phyloP scores from a whole-genome alignment of 2,329 filamentous ascomycete species.

The Claviceps quebecensis region DNA sequence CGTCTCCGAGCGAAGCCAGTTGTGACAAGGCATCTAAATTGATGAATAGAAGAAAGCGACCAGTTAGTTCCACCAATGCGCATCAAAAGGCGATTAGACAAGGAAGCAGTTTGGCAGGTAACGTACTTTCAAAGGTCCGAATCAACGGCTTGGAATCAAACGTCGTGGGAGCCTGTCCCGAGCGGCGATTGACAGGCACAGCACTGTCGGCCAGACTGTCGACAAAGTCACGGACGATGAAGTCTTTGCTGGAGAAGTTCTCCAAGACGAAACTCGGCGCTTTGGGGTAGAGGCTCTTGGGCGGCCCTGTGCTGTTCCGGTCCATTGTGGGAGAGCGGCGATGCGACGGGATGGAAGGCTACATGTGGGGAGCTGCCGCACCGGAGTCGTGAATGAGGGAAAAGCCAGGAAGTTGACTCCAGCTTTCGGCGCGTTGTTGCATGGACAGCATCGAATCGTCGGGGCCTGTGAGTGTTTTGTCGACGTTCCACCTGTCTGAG shows the following conservation, averaged over 20 bases:
- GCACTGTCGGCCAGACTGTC: conserved; percentile 81
- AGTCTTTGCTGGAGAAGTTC: conserved; percentile 79
- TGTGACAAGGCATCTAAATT: conserved; percentile 47
- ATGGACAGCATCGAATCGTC: not conserved
- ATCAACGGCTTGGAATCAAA: conserved; percentile 98
- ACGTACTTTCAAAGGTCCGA: conserved; percentile 71
- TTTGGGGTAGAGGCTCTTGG: conserved; percentile 59
- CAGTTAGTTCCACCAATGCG: not conserved
- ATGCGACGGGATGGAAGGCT: conserved; percentile 12
- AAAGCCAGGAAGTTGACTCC: not conserved
- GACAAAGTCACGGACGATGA: conserved; percentile 96
- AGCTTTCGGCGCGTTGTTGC: not conserved
- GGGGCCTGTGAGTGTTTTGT: too few relatives aligned
- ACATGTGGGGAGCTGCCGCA: conserved; percentile 15
- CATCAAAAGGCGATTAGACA: not conserved
- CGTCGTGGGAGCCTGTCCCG: conserved; percentile 44
- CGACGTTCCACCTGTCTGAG: not conserved
- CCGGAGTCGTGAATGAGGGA: not conserved
- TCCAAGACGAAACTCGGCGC: conserved; percentile 77
- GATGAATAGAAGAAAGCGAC: too few relatives aligned
- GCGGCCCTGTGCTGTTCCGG: conserved; percentile 28
- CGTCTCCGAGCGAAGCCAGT: conserved; percentile 58
- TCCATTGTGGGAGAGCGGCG: conserved; percentile 23
- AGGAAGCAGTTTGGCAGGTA: not conserved
- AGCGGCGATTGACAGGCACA: conserved; percentile 66